A percentile compares a stretch with the other conserved stretches of the same genome.
phyloP scores from a whole-genome alignment of 177 flowering plant species.

The Vitis hybrid region DNA sequence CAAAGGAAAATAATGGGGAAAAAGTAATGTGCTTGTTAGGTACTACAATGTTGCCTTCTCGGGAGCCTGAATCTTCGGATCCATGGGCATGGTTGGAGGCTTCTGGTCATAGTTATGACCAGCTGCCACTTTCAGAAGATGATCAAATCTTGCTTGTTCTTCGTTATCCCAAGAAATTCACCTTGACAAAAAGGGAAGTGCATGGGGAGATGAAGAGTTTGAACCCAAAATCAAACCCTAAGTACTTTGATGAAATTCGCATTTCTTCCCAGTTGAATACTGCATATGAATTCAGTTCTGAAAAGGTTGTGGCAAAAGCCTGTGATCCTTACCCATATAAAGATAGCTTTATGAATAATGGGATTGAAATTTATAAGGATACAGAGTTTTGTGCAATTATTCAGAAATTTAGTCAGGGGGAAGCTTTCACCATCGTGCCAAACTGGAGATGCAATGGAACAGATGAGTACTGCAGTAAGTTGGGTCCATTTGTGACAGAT shows the following conservation, averaged over 20 bases:
- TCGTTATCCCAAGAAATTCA: constrained; percentile 55
- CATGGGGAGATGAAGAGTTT: constrained; percentile 76
- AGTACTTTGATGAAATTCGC: constrained; percentile 68
- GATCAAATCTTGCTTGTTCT: constrained; percentile 73
- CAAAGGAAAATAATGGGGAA: constrained; percentile 57
- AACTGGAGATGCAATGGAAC: constrained; percentile 80
- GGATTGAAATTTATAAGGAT: constrained; percentile 55
- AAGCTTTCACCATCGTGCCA: constrained; percentile 55
- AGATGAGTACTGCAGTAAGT: constrained; percentile 56
- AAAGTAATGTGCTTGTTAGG: constrained; percentile 78
- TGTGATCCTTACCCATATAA: constrained; percentile 68
- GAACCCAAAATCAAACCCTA: constrained; percentile 44
- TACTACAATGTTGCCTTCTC: constrained; percentile 62
- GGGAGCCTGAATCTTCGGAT: constrained; percentile 48
- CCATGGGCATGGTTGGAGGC: constrained; percentile 66
- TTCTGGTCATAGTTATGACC: constrained; percentile 25
- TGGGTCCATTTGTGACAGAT: constrained; percentile 71
- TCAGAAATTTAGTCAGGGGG: constrained; percentile 34
- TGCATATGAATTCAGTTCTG: constrained; percentile 58
- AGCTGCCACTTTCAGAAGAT: constrained; percentile 65
- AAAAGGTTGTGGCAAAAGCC: constrained; percentile 54
- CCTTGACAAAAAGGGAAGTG: constrained; percentile 47
- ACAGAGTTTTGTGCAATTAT: constrained; percentile 51
- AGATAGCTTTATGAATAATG: constrained; percentile 36
- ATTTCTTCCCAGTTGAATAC: constrained; percentile 50